Conservation (phyloP, 371 early-diverging fungal genomes). For the Basidiobolus heterosporus region DNA sequence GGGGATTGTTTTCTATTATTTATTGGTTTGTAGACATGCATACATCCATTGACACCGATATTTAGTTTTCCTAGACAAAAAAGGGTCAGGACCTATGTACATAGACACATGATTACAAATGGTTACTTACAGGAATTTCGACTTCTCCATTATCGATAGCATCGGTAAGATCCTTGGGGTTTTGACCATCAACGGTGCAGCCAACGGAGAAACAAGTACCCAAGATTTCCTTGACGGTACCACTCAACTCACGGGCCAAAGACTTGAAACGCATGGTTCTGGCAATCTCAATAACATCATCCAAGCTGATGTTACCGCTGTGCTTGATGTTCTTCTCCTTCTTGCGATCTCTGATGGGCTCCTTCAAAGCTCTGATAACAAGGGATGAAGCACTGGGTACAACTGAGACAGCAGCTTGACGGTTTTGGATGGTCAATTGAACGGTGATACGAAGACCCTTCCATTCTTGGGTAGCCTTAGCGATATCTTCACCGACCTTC, state of each 20-base stretch:
- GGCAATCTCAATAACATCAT: conserved; percentile 93
- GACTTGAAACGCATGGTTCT: conserved; percentile 92
- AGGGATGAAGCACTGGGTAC: conserved; percentile 95
- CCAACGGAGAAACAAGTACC: conserved; percentile 94
- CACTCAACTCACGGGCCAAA: conserved; percentile 66
- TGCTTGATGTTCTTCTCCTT: conserved; percentile 99
- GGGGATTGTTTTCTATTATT: no score
- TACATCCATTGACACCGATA: no score
- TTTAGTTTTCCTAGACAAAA: no score
- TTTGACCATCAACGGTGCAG: conserved; percentile 90
- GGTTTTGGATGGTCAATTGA: conserved; percentile 96
- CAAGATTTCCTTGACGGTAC: conserved; percentile 96
- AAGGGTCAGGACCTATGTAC: no score
- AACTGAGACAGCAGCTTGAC: conserved; percentile 96
- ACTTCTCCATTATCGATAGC: conserved; percentile 64
- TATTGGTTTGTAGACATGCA: no score
- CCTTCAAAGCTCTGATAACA: conserved; percentile 97
- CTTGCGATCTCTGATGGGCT: conserved; percentile 97
- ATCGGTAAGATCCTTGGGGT: conserved; percentile 63
- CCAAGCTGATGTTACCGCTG: conserved; percentile 78
- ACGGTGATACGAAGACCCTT: conserved; percentile 98
- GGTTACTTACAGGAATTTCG: conserved; percentile 57
- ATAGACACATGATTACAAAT: no score
- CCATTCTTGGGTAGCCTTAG: conserved; percentile 98
- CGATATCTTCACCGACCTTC: conserved; percentile 99